Evolutionary conservation across 495 filamentous ascomycete genomes (phyloP), one percentile per base, ranked within the genome.

Genomic region (Aspergillus carlsbadensis): DNA sequence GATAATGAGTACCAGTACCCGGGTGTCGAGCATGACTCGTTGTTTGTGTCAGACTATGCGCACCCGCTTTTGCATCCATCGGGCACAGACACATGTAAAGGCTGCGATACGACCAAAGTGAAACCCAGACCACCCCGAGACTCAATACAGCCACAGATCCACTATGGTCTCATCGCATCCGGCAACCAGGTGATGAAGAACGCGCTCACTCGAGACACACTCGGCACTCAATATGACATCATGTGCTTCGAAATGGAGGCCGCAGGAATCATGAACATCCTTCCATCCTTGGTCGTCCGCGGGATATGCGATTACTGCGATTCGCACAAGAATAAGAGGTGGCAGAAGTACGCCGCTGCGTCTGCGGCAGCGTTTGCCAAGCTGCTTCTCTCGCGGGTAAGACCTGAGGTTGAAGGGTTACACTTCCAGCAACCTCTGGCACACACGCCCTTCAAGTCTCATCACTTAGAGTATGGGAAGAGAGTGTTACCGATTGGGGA

Each of bases 221-320:
- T 29, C 4, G 26, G 13, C 33, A n/a, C 8, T 10, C 4, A 33
- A 17, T 48, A n/a, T 18, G 18, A 8, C 4, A 33, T 48, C 17
- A 22, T 34, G 10, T 48, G 44, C 33, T 48, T 48, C 15, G 44
- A 48, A 24, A 48, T 48, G 44, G 44, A 48, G 26, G 44, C 44
- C 10, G 44, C 44, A 1, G 44, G 44, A n/a, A 29, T 48, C 13
- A 40, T 52, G 48, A 52, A 48, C 40, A 13, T 15, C 2, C 3
- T 54, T 7, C 52, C 52, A 3, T 45, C 39, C 24, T 15, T 54
- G 5, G 52, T 54, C n/a, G 14, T 54, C 10, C 39, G 52, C 11
- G 52, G 52, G 17, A 54, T 54, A 20, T 54, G 39, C 20, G 52
- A 52, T 65, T 43, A 58, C 44, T 37, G 42, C 20, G 36, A 59